Conservation (phyloP, 805 yeast species). For the Naumovozyma castellii region DNA sequence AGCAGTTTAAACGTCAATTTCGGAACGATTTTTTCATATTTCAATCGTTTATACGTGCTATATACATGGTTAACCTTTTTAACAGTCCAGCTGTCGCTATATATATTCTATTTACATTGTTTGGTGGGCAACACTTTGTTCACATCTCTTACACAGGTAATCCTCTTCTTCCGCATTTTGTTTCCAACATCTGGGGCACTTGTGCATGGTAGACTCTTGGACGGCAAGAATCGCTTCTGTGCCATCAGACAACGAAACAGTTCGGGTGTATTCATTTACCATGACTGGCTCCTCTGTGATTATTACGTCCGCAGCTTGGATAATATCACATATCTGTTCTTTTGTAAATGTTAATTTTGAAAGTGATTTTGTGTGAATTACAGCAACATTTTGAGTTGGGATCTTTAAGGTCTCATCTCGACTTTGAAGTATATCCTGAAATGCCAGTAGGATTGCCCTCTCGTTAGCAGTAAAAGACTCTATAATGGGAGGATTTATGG, state of each 20-base stretch:
- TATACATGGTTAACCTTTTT: no score
- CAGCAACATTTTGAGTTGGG: slow-evolving; percentile 26
- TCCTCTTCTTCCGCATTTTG: slow-evolving; percentile 44
- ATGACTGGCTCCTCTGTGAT: not conserved
- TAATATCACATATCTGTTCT: slow-evolving; percentile 45
- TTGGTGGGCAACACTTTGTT: slow-evolving; percentile 22
- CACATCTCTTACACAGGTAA: slow-evolving; percentile 60
- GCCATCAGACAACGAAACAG: slow-evolving; percentile 16
- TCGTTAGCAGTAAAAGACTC: slow-evolving; percentile 14
- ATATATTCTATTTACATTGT: not conserved
- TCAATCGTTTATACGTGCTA: not conserved
- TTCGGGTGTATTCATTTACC: not conserved
- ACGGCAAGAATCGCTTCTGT: slow-evolving; percentile 31
- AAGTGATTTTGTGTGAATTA: slow-evolving; percentile 5
- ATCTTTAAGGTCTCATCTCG: slow-evolving; percentile 18
- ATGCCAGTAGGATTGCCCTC: slow-evolving; percentile 12
- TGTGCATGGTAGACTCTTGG: slow-evolving; percentile 33
- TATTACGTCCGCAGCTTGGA: slow-evolving; percentile 52
- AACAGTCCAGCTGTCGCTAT: not conserved
- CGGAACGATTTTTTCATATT: no score
- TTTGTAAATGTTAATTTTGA: slow-evolving; percentile 15
- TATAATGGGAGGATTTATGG: slow-evolving; percentile 2
- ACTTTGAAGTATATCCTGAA: slow-evolving; percentile 12
- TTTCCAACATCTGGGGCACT: slow-evolving; percentile 96
- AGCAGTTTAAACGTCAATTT: no score